Evolutionary conservation across 2,329 filamentous ascomycete species (phyloP), one percentile per base, ranked within the genome.

Genomic region (Neophaeococcomyces mojaviensis): DNA sequence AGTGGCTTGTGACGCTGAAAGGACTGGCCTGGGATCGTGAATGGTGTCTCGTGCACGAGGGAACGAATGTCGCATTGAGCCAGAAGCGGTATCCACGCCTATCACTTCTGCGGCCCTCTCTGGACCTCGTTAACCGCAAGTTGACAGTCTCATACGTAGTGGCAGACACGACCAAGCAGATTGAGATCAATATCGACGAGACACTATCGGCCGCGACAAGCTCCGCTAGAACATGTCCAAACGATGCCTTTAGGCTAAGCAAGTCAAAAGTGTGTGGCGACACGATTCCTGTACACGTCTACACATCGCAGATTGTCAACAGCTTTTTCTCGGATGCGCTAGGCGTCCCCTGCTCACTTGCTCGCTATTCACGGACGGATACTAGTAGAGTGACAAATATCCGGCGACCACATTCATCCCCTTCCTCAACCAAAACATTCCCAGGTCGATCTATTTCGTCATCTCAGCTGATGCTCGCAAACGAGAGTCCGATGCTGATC

Each of bases 1-100:
- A 72, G 12, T 98, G 92, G 92, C 80, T 86, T 56, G 74, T 97
- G 16, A 79, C 77, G 46, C 72, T 77, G 6, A 88, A 96, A 67
- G 92, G 92, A 0, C 71, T 98, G 2, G 84, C 82, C 7, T 97
- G 90, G 88, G 92, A 98, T 63, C 77, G 92, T 50, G 90, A 97
- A 68, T 98, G 92, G 90, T 97, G 90, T 65, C 70, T 98, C 16
- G 74, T 98, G 12, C 89, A 96, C 61, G 78, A 82, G 59, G 88
- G 87, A 35, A 94, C 89, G 1, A 85, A 87, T 0, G 81, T 82
- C 56, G 88, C 84, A 4, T 70, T 98, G 44, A 95, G 79, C 60
- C 90, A 97, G 65, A 98, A 97, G 67, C 76, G 82, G 53, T 83
- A 92, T 60, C 86, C 89, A 2, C 79, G 74, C 28, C 97, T 98